Percentiles rank a stretch among this genome's conserved stretches.
Conservation (phyloP, 164 flowering plant species). For the Chloranthus sessilifolius region DNA sequence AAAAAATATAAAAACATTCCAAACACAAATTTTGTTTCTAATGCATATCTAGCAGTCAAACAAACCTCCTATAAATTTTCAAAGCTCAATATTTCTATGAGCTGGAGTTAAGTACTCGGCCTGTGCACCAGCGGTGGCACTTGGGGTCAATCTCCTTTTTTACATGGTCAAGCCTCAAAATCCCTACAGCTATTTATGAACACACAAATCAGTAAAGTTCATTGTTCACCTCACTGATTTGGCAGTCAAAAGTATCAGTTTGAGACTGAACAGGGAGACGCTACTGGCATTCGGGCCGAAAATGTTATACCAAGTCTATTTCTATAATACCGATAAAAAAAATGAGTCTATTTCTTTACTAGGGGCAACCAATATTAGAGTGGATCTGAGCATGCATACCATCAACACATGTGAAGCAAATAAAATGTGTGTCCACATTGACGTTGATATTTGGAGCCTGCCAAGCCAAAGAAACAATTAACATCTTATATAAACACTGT, state of each 20-base stretch:
- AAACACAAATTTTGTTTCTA: background rate
- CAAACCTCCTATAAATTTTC: background rate
- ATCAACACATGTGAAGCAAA: constrained; percentile 84
- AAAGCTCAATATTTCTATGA: background rate
- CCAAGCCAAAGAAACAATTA: constrained; percentile 4
- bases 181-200: too few relatives aligned
- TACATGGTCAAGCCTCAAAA: too few relatives aligned
- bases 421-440: constrained; percentile 76
- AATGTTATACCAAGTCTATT: background rate
- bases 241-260: too few relatives aligned
- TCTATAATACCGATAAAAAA: background rate
- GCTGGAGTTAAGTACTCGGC: background rate
- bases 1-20: background rate
- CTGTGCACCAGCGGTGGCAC: background rate
- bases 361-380: background rate
- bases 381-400: constrained; percentile 33
- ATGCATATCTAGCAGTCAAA: background rate
- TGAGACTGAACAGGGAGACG: too few relatives aligned
- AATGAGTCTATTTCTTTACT: background rate
- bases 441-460: constrained; percentile 57
- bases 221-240: too few relatives aligned
- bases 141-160: too few relatives aligned
- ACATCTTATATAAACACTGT: background rate
- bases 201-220: too few relatives aligned
- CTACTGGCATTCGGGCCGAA: too few relatives aligned